These are phyloP conservation scores for Scleromitrula shiraiana DNA, from an alignment of 2,329 filamentous ascomycete genomes.

Conservation along the genomic window DNA sequence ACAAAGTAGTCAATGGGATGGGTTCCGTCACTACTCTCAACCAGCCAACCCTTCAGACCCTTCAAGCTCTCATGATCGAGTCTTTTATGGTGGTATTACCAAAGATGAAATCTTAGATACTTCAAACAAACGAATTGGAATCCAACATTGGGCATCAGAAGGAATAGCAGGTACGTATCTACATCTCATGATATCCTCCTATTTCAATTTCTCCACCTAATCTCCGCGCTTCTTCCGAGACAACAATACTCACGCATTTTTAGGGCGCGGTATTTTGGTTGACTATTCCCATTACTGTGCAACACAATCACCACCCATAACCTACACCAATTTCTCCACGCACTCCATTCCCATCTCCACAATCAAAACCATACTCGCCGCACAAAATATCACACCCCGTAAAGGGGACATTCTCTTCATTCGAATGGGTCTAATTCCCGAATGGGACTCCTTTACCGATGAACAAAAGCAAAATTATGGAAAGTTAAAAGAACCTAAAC, in stretches of 20 bases:
- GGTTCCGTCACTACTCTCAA: constrained; percentile 41
- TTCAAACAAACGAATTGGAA: constrained; percentile 37
- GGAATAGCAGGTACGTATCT: constrained; percentile 35
- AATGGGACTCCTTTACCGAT: constrained; percentile 25
- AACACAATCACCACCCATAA: constrained; percentile 38
- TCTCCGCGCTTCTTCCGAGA: too few relatives aligned
- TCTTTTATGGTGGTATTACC: constrained; percentile 43
- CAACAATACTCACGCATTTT: background rate
- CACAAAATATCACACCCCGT: constrained; percentile 30
- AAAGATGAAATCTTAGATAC: constrained; percentile 38
- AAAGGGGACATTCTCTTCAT: constrained; percentile 34
- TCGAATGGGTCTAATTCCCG: constrained; percentile 30
- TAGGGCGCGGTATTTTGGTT: constrained; percentile 41
- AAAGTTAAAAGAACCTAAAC: background rate
- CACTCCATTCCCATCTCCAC: constrained; percentile 23
- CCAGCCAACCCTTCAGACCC: constrained; percentile 26
- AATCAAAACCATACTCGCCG: constrained; percentile 29
- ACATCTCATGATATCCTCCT: too few relatives aligned
- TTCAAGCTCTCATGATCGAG: constrained; percentile 27
- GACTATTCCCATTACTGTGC: constrained; percentile 49
- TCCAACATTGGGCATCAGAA: constrained; percentile 41
- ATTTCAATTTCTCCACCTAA: background rate
- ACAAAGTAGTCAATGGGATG: constrained; percentile 45
- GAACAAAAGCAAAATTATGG: constrained; percentile 1
- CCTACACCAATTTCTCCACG: constrained; percentile 46